Percentiles rank a stretch among this genome's conserved stretches.
Conservation (phyloP, 106 monocot genomes). For the Dioscorea zingiberensis region DNA sequence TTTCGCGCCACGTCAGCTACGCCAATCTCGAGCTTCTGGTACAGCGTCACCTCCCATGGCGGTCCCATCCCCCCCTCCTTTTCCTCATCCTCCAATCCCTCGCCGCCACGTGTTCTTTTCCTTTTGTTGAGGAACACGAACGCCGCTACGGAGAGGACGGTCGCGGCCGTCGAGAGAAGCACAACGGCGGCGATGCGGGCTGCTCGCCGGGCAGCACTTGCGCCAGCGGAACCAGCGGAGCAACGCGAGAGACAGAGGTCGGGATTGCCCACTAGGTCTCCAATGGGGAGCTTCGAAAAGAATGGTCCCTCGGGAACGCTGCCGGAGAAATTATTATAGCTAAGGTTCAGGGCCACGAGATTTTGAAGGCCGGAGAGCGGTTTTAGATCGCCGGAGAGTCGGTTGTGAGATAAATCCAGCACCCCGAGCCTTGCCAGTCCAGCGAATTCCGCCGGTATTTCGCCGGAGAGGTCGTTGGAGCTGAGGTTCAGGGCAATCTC, state of each 20-base stretch:
- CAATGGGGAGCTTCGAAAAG: slow-evolving; percentile 71
- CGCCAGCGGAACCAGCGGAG: slow-evolving; percentile 1
- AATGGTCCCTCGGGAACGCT: slow-evolving; percentile 42
- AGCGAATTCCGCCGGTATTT: slow-evolving; percentile 60
- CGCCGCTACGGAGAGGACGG: slow-evolving; percentile 20
- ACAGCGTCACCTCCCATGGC: slow-evolving; percentile 86
- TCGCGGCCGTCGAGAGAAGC: slow-evolving; percentile 39
- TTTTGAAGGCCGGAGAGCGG: slow-evolving; percentile 58
- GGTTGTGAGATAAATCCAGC: slow-evolving; percentile 84
- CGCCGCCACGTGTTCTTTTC: not conserved
- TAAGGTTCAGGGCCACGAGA: slow-evolving; percentile 72
- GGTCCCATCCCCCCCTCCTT: slow-evolving; percentile 56
- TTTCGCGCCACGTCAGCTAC: slow-evolving; percentile 44
- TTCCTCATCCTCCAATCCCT: slow-evolving; percentile 17
- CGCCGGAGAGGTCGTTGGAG: slow-evolving; percentile 52
- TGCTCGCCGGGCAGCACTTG: slow-evolving; percentile 12
- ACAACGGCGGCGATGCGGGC: slow-evolving; percentile 40
- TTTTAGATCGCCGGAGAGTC: slow-evolving; percentile 52
- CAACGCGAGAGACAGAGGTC: slow-evolving; percentile 45
- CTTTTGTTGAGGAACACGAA: slow-evolving; percentile 16
- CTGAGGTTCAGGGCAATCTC: slow-evolving; percentile 82
- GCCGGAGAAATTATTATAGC: slow-evolving; percentile 82
- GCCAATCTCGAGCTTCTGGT: slow-evolving; percentile 71
- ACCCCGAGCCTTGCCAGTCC: slow-evolving; percentile 50
- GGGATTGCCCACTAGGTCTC: slow-evolving; percentile 63